A percentile compares a stretch with the other conserved stretches of the same genome.
Conservation (phyloP, 139 green algal species). For the Coelastrella sp. region DNA sequence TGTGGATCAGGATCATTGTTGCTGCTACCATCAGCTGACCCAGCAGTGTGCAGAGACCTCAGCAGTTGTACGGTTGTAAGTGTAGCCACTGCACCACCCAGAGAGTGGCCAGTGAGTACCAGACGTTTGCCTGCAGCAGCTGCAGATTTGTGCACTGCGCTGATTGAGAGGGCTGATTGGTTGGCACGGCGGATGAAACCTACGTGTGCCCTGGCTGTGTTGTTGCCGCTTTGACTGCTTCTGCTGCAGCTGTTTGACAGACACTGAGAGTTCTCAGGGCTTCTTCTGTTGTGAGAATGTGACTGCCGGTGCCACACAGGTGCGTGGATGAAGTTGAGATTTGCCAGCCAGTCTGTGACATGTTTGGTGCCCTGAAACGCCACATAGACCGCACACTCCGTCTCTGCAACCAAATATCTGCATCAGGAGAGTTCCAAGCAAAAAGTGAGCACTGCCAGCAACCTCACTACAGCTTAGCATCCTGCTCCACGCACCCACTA, state of each 20-base stretch:
- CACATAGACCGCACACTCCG: slow-evolving; percentile 32
- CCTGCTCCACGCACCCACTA: too few relatives aligned
- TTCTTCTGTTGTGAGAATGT: neutral
- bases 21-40: neutral
- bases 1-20: slow-evolving; percentile 16
- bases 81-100: slow-evolving; percentile 39
- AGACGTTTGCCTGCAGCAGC: slow-evolving; percentile 45
- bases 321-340: slow-evolving; percentile 36
- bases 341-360: slow-evolving; percentile 37
- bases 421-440: neutral
- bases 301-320: neutral
- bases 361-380: slow-evolving; percentile 46
- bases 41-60: neutral
- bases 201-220: slow-evolving; percentile 11
- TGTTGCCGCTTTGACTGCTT: slow-evolving; percentile 5
- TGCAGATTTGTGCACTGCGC: slow-evolving; percentile 3
- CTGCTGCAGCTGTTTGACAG: neutral
- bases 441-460: neutral
- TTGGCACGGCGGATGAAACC: slow-evolving; percentile 39
- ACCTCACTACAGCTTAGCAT: too few relatives aligned
- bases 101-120: slow-evolving; percentile 37
- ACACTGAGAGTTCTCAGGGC: neutral
- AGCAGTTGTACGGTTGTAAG: slow-evolving; percentile 40
- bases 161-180: slow-evolving; percentile 23
- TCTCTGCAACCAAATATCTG: slow-evolving; percentile 45